Evolutionary conservation across 2,329 filamentous ascomycete genomes (phyloP).

Genomic region (Bipolaris cookei): DNA sequence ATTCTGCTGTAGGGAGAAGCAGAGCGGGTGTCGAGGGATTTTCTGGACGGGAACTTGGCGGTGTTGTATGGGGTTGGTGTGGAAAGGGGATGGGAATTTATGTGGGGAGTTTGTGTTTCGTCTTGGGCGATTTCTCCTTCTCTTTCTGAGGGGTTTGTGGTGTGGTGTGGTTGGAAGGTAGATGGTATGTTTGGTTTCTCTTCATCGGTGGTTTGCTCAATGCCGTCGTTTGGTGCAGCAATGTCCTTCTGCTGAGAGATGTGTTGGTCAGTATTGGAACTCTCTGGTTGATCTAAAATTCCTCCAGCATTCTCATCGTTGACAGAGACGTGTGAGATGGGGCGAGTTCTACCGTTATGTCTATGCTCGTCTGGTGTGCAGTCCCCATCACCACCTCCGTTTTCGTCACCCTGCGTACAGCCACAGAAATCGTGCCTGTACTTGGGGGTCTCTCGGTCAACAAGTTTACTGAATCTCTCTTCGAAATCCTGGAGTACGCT

Average conservation of each 20-base stretch:
- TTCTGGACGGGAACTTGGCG: too few species aligned
- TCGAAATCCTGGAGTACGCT: conserved; percentile 38
- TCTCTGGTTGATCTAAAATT: not conserved
- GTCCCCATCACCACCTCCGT: not conserved
- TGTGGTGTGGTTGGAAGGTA: not conserved
- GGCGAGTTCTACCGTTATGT: not conserved
- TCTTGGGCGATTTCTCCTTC: not conserved
- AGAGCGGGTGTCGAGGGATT: too few species aligned
- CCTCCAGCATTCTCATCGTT: not conserved
- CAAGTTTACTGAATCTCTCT: conserved; percentile 11
- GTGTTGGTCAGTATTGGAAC: not conserved
- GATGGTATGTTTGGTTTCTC: not conserved
- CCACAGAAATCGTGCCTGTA: conserved; percentile 7
- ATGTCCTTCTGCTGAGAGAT: not conserved
- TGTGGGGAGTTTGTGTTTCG: not conserved
- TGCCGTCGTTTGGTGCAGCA: too few species aligned
- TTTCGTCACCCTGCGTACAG: not conserved
- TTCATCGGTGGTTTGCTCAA: too few species aligned
- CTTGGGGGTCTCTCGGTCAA: conserved; percentile 6
- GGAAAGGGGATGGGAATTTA: not conserved
- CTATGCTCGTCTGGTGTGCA: not conserved
- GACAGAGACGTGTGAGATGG: too few species aligned
- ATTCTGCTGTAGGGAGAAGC: too few species aligned
- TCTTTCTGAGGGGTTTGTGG: not conserved
- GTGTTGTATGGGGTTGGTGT: not conserved